Conservation (phyloP, 1,284 basidiomycete genomes). For the Cryptococcus sp. region DNA sequence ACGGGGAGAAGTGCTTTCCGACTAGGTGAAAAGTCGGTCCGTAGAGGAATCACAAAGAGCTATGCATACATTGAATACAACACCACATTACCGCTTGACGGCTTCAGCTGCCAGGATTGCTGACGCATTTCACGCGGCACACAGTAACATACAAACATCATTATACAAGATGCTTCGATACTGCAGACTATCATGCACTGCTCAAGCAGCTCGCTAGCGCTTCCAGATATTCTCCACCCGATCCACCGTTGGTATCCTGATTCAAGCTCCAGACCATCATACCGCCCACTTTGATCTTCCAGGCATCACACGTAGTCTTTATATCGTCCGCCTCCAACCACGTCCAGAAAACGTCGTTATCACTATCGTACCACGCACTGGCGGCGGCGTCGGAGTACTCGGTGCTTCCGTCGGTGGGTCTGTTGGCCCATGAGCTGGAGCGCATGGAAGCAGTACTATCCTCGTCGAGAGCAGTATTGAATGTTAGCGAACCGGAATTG, state of each 20-base stretch:
- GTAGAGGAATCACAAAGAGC: no score
- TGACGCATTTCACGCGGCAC: no score
- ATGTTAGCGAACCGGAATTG: slow-evolving; percentile 21
- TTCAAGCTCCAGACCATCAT: slow-evolving; percentile 34
- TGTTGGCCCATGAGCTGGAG: background rate
- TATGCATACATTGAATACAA: no score
- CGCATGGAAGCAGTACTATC: background rate
- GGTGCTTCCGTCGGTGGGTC: slow-evolving; percentile 6
- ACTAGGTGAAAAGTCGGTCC: no score
- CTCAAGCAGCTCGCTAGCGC: slow-evolving; percentile 17
- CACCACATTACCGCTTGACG: no score
- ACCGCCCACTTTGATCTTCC: slow-evolving; percentile 25
- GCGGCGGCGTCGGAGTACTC: slow-evolving; percentile 6
- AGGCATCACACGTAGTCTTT: slow-evolving; percentile 19
- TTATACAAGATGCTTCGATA: no score
- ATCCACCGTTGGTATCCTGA: slow-evolving; percentile 17
- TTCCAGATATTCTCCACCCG: slow-evolving; percentile 19
- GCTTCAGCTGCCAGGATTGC: no score
- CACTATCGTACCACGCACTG: slow-evolving; percentile 18
- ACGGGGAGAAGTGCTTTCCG: no score
- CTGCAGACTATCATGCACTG: background rate
- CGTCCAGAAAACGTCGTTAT: slow-evolving; percentile 27
- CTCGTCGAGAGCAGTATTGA: slow-evolving; percentile 21
- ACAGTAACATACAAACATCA: no score
- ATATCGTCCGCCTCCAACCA: slow-evolving; percentile 29